Evolutionary conservation across 2,329 filamentous ascomycete genomes (phyloP).

Genomic region (Colletotrichum destructivum): DNA sequence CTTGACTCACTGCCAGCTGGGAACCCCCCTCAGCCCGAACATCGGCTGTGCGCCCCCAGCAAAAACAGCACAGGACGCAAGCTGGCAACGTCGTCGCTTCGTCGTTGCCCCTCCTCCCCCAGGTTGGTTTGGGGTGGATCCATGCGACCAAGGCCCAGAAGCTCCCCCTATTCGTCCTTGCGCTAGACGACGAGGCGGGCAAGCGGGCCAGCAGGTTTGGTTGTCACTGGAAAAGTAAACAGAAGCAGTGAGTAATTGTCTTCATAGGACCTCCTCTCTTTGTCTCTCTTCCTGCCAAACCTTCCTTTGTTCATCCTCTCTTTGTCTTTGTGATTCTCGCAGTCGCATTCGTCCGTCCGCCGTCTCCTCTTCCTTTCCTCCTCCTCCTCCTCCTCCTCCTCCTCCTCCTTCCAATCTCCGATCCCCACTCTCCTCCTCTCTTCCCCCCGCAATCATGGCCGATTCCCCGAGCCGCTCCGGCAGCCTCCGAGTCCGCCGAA

Average conservation of each 20-base stretch:
- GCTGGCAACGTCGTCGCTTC: background rate
- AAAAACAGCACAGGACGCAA: slow-evolving; percentile 9
- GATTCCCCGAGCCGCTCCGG: slow-evolving; percentile 47
- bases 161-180: slow-evolving; percentile 11
- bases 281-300: background rate
- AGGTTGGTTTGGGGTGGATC: slow-evolving; percentile 16
- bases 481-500: slow-evolving; percentile 50
- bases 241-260: slow-evolving; percentile 30
- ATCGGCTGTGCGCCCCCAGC: slow-evolving; percentile 11
- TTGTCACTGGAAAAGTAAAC: slow-evolving; percentile 29
- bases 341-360: background rate
- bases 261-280: background rate
- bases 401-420: background rate
- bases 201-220: slow-evolving; percentile 6
- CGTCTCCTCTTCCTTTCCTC: background rate
- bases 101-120: background rate
- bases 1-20: background rate
- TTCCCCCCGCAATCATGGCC: slow-evolving; percentile 43
- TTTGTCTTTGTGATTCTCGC: slow-evolving; percentile 1
- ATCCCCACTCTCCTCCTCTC: background rate
- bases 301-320: slow-evolving; percentile 13
- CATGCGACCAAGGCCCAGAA: slow-evolving; percentile 22
- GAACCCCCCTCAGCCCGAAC: slow-evolving; percentile 12
- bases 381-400: background rate
- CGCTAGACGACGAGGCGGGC: slow-evolving; percentile 13